A percentile compares a stretch with the other conserved stretches of the same genome.
Conservation (phyloP, 164 flowering plant genomes). For the Taxillus chinensis region DNA sequence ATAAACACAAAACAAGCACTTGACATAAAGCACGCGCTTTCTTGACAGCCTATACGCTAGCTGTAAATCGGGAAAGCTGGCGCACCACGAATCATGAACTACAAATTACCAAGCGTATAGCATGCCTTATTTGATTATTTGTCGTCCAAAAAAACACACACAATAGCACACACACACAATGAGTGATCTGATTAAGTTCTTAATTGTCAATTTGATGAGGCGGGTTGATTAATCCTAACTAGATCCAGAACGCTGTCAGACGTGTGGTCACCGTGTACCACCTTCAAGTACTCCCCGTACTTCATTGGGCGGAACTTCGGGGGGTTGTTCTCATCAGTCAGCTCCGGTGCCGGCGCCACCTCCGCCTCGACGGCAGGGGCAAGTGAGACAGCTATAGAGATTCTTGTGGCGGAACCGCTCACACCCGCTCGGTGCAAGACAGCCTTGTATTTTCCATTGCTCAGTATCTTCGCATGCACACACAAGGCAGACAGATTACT, state of each 20-base stretch:
- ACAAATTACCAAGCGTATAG: too few relatives aligned
- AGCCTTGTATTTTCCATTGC: conserved; percentile 69
- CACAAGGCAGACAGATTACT: too few relatives aligned
- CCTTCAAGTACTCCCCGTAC: conserved; percentile 40
- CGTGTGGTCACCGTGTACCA: conserved; percentile 22
- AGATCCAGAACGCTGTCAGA: background rate
- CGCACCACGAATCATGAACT: too few relatives aligned
- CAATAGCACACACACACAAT: too few relatives aligned
- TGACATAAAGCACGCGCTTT: too few relatives aligned
- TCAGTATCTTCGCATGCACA: conserved; percentile 30
- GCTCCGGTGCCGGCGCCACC: conserved; percentile 30
- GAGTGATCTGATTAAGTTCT: too few relatives aligned
- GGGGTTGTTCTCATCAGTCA: conserved; percentile 23
- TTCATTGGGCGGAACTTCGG: conserved; percentile 32
- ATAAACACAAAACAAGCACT: too few relatives aligned
- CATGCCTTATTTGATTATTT: too few relatives aligned
- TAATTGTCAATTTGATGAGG: too few relatives aligned
- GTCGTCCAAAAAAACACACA: too few relatives aligned
- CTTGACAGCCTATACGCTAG: too few relatives aligned
- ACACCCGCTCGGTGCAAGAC: conserved; percentile 45
- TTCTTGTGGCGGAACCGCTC: conserved; percentile 36
- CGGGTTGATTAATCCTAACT: background rate
- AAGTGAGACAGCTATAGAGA: conserved; percentile 34
- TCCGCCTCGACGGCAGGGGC: conserved; percentile 44
- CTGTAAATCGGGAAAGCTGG: too few relatives aligned